phyloP scores from a whole-genome alignment of 2,329 filamentous ascomycete genomes.

The Tricladium varicosporioides region DNA sequence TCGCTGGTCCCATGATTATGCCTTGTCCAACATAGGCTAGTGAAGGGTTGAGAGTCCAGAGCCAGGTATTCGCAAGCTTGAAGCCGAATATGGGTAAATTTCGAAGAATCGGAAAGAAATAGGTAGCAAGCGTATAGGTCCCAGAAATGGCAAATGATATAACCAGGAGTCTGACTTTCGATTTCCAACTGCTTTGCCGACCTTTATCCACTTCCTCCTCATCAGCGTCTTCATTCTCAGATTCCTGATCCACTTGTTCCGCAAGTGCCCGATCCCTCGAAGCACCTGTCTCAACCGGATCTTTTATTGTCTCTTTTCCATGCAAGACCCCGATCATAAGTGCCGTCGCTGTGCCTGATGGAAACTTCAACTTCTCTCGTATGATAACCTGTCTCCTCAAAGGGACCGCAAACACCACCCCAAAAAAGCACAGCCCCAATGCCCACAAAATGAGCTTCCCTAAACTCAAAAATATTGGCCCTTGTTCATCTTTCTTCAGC shows the following conservation, averaged over 20 bases:
- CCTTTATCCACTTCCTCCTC: slow-evolving; percentile 26
- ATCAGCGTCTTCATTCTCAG: slow-evolving; percentile 16
- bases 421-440: slow-evolving; percentile 91
- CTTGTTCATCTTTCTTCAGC: slow-evolving; percentile 72
- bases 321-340: slow-evolving; percentile 90
- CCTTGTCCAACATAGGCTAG: slow-evolving; percentile 97
- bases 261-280: background rate
- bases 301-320: slow-evolving; percentile 47
- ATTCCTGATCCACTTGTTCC: background rate
- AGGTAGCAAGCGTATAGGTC: slow-evolving; percentile 75
- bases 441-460: slow-evolving; percentile 87
- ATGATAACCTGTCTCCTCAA: slow-evolving; percentile 90
- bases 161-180: slow-evolving; percentile 41
- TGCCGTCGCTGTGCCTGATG: slow-evolving; percentile 92
- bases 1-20: slow-evolving; percentile 97
- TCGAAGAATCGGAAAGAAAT: slow-evolving; percentile 83
- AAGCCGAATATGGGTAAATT: slow-evolving; percentile 84
- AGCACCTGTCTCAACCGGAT: slow-evolving; percentile 3
- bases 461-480: slow-evolving; percentile 68
- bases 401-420: slow-evolving; percentile 93
- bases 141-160: slow-evolving; percentile 59
- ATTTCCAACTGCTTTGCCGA: slow-evolving; percentile 32
- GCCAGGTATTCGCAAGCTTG: slow-evolving; percentile 73
- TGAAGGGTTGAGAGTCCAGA: slow-evolving; percentile 95
- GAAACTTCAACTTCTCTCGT: slow-evolving; percentile 87